Base-by-base conservation (phyloP, 306 rosid genomes). In the Castanea crenata region DNA sequence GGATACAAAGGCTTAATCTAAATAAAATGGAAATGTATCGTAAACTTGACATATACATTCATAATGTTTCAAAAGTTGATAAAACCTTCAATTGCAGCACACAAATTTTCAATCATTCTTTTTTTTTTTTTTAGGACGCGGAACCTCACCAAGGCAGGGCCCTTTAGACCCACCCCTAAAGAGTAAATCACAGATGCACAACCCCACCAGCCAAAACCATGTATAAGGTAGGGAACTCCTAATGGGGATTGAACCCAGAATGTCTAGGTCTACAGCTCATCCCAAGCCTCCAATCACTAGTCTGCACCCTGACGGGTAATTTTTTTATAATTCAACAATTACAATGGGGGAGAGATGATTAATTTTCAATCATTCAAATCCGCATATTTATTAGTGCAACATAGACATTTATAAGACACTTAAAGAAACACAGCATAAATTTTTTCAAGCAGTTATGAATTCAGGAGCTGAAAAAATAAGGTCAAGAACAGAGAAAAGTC, bases 391-490 rank as follows among this genome's bases (percentile, higher is more conserved):
- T 46, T 25, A 3, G 51, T 62, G n/a, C 51, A 21, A 44, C 25
- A 35, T 11, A 35, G 54, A 13, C 54, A 49, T 49, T 49, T 49
- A 49, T 3, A 49, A 12, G 20, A n/a, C 52, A 35, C 72, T 8
- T 44, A 46, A 31, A 27, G 34, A 32, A 21, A 69, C 6, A 72
- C 65, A 56, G 23, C 68, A 52, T 67, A 27, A 23, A n/a, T 23
- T 51, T 34, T 38, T 67, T 31, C 46, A 69, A 5, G 80, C 52
- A 77, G 54, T 41, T 74, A 69, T 51, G 59, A 84, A 69, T 58
- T 35, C 52, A 38, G 29, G 54, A 67, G 52, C 34, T 13, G 64
- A 72, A 18, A 68, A 67, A 67, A 19, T 0, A 2, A 4, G 5
- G 20, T 31, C 44, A 64, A 31, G 46, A 29, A 31, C 70, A 31